phyloP scores from a whole-genome alignment of 345 rosid genomes.

The Limnanthes douglasii region DNA sequence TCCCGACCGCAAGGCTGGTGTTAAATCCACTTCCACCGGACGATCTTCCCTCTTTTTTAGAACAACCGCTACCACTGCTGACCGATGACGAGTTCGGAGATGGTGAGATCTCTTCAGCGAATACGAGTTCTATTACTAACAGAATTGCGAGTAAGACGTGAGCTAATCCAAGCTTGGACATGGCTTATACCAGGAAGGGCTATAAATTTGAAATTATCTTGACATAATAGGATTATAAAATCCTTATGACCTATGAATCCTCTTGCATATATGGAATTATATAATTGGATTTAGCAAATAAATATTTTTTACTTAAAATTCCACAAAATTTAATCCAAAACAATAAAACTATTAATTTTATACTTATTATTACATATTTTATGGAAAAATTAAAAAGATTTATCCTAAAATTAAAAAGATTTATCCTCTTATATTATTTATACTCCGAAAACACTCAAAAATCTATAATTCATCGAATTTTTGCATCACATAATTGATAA shows the following conservation, averaged over 20 bases:
- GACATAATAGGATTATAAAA: constrained; percentile 4
- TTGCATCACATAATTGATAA: too few relatives aligned
- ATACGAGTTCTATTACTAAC: background rate
- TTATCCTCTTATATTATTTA: too few relatives aligned
- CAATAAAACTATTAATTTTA: too few relatives aligned
- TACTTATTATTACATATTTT: too few relatives aligned
- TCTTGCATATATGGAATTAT: background rate
- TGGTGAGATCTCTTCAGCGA: constrained; percentile 4
- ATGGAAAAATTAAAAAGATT: too few relatives aligned
- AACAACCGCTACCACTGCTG: background rate
- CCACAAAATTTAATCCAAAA: too few relatives aligned
- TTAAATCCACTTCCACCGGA: background rate
- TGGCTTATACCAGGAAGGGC: background rate
- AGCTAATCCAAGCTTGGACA: background rate
- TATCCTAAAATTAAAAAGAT: too few relatives aligned
- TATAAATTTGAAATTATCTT: background rate
- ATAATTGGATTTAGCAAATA: constrained; percentile 1
- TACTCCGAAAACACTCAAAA: too few relatives aligned
- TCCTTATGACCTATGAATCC: background rate
- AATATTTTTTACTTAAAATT: background rate
- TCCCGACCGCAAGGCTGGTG: constrained; percentile 5
- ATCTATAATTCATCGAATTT: too few relatives aligned
- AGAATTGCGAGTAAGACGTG: constrained; percentile 5
- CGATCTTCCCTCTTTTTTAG: background rate
- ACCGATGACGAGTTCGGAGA: constrained; percentile 1